phyloP scores from a whole-genome alignment of 169 alveolate genomes.

The Cryptosporidium bovis region DNA sequence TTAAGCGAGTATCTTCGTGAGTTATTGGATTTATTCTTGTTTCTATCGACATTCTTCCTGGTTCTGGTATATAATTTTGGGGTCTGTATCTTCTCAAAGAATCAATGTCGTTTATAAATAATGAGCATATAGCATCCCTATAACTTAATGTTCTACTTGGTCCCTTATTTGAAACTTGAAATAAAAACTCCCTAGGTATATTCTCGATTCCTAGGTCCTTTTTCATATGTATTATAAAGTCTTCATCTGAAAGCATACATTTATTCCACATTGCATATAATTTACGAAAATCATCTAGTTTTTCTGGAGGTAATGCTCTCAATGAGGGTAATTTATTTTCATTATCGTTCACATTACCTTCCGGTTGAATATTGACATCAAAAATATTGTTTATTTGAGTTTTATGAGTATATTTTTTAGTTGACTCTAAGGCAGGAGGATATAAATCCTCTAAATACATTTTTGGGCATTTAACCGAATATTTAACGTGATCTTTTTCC shows the following conservation, averaged over 20 bases:
- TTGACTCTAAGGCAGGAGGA: slow-evolving; percentile 68
- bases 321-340: slow-evolving; percentile 18
- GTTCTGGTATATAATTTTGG: slow-evolving; percentile 1
- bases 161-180: slow-evolving; percentile 56
- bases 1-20: slow-evolving; percentile 16
- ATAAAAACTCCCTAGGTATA: slow-evolving; percentile 53
- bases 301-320: slow-evolving; percentile 47
- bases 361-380: slow-evolving; percentile 1
- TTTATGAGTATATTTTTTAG: slow-evolving; percentile 41
- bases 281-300: slow-evolving; percentile 61
- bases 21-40: slow-evolving; percentile 17
- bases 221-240: slow-evolving; percentile 60
- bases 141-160: slow-evolving; percentile 65
- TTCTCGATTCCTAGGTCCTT: slow-evolving; percentile 41
- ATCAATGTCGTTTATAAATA: slow-evolving; percentile 70
- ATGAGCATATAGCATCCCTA: slow-evolving; percentile 59
- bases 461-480: slow-evolving; percentile 61
- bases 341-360: background rate
- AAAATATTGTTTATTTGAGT: slow-evolving; percentile 4
- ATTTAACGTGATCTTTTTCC: slow-evolving; percentile 64
- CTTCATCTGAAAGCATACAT: slow-evolving; percentile 62
- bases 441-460: slow-evolving; percentile 62
- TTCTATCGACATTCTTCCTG: slow-evolving; percentile 35
- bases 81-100: slow-evolving; percentile 54
- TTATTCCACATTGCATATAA: slow-evolving; percentile 74